Base-by-base conservation (phyloP, 305 asterid genomes). In the Fraxinus greggii region DNA sequence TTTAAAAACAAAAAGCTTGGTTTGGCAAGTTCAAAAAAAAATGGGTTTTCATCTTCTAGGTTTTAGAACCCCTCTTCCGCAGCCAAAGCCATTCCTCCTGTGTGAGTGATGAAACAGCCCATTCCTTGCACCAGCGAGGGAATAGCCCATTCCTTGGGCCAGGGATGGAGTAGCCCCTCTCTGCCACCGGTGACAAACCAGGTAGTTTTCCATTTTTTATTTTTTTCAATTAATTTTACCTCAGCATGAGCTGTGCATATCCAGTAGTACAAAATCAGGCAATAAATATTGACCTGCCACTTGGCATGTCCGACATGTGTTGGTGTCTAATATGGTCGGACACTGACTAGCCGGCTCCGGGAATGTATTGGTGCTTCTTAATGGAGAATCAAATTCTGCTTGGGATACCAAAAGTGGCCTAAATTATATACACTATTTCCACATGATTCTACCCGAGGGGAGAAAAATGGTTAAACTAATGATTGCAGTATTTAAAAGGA, bases 401-500 rank as follows among this genome's bases (percentile, higher is more conserved):
- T 75, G 59, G 48, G 61, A 24, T 6, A n/a, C 45, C 29, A 65
- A 77, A 67, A 63, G 28, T 3, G 59, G 15, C 45, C 19, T 42
- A 67, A 77, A 54, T 77, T 56, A 77, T 75, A 48, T 35, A 69
- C 81, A 13, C 31, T 45, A 48, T 28, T 21, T 63, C 33, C n/a
- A 42, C 33, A 75, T 72, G 54, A 72, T 23, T 36, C 83, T 65
- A 38, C 79, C 72, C 6, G 23, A 76, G 59, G 61, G 33, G 61
- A 17, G 73, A 28, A 78, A 35, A 56, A 38, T 67, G 77, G 76
- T 77, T 42, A 36, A 70, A 79, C 76, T 78, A 73, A 72, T 24
- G 31, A 9, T 85, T 83, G 51, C 75, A 76, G 75, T 19, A 59
- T 72, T 36, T 78, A 61, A 61, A 81, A 83, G 84, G 70, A 61